phyloP scores from a whole-genome alignment of 2,329 filamentous ascomycete genomes.

The Colletotrichum euphorbiae region DNA sequence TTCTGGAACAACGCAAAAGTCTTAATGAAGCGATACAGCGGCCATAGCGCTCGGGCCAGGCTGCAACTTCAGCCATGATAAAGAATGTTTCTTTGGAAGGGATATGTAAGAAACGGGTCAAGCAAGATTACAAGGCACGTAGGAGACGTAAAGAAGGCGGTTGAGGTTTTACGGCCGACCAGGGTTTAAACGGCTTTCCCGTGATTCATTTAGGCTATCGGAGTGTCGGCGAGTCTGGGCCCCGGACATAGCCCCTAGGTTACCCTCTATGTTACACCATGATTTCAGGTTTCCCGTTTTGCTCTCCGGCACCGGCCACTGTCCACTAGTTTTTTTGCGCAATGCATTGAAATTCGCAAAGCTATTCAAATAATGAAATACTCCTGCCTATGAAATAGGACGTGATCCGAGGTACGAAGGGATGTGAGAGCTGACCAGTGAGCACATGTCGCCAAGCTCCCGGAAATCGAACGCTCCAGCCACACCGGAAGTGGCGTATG shows the following conservation, averaged over 20 bases:
- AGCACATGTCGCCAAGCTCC: conserved; percentile 33
- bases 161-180: conserved; percentile 23
- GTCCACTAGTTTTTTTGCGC: conserved; percentile 34
- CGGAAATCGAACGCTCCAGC: conserved; percentile 18
- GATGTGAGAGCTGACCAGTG: neutral
- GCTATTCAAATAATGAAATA: neutral
- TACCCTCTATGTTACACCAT: conserved; percentile 34
- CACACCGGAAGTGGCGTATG: conserved; percentile 36
- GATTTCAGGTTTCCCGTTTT: conserved; percentile 37
- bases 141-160: conserved; percentile 29
- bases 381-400: neutral
- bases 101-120: conserved; percentile 7
- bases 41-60: conserved; percentile 20
- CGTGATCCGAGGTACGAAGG: neutral
- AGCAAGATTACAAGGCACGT: conserved; percentile 23
- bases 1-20: neutral
- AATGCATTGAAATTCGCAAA: conserved; percentile 31
- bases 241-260: conserved; percentile 26
- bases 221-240: conserved; percentile 39
- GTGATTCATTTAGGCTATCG: conserved; percentile 35
- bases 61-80: conserved; percentile 29
- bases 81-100: conserved; percentile 22
- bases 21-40: conserved; percentile 1
- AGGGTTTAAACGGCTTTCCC: conserved; percentile 34
- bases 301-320: conserved; percentile 26